Evolutionary conservation across 352 stramenopile species (phyloP).

Genomic region (Globisporangium paroecandrum): DNA sequence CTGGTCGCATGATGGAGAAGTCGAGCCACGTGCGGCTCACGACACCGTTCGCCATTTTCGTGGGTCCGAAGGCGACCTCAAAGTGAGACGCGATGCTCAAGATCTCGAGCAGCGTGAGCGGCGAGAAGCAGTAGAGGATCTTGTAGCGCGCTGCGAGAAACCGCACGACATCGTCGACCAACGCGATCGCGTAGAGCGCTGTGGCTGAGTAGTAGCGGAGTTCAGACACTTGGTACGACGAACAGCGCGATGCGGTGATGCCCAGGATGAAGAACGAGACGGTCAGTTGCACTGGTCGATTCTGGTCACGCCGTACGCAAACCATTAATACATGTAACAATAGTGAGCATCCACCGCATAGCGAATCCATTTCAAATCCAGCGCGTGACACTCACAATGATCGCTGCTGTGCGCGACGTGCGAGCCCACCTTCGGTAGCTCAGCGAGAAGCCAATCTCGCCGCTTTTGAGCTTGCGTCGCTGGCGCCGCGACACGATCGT

Average conservation of each 20-base stretch:
- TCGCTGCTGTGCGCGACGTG: conserved; percentile 62
- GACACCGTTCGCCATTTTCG: conserved; percentile 50
- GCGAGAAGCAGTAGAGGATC: conserved; percentile 71
- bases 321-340: not conserved
- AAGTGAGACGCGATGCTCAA: conserved; percentile 71
- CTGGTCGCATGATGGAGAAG: conserved; percentile 79
- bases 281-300: conserved; percentile 70
- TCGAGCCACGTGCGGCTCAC: conserved; percentile 76
- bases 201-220: conserved; percentile 68
- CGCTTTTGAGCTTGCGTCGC: conserved; percentile 41
- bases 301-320: conserved; percentile 29
- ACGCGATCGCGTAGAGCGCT: conserved; percentile 49
- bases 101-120: conserved; percentile 71
- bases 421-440: conserved; percentile 67
- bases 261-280: conserved; percentile 71
- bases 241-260: conserved; percentile 65
- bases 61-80: conserved; percentile 71
- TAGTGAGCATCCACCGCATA: not conserved
- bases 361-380: not conserved
- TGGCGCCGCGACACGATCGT: conserved; percentile 53
- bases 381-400: conserved; percentile 45
- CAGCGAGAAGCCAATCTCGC: conserved; percentile 82
- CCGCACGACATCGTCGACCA: conserved; percentile 68
- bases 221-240: conserved; percentile 67
- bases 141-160: conserved; percentile 84